Percentiles rank a stretch among this genome's conserved stretches.
Conservation (phyloP, 2,329 filamentous ascomycete species). For the Immersiporthe knoxdaviesiana region DNA sequence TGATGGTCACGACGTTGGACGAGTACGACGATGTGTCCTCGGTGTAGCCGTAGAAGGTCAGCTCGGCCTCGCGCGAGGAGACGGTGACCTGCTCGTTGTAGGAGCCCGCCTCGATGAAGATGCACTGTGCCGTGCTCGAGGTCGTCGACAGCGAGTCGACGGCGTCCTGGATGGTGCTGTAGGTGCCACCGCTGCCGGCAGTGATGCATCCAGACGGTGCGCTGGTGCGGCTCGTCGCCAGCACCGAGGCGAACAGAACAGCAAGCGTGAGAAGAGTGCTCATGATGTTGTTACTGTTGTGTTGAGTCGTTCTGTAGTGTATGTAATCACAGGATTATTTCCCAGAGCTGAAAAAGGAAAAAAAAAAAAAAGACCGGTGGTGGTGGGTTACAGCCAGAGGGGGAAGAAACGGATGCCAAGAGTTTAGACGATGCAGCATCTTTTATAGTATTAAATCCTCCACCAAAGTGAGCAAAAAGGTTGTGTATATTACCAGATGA, state of each 20-base stretch:
- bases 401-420: not conserved
- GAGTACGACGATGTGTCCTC: slow-evolving; percentile 53
- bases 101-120: slow-evolving; percentile 65
- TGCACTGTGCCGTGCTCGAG: slow-evolving; percentile 54
- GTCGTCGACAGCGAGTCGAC: slow-evolving; percentile 60
- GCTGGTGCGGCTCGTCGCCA: slow-evolving; percentile 41
- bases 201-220: slow-evolving; percentile 54
- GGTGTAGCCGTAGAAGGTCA: slow-evolving; percentile 61
- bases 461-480: not conserved
- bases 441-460: not conserved
- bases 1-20: slow-evolving; percentile 61
- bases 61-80: slow-evolving; percentile 47
- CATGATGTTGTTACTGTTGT: slow-evolving; percentile 19
- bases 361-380: too few species aligned
- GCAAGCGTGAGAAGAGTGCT: slow-evolving; percentile 22
- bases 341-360: too few species aligned
- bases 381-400: not conserved
- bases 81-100: slow-evolving; percentile 66
- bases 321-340: too few species aligned
- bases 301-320: too few species aligned
- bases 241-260: slow-evolving; percentile 23
- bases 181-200: slow-evolving; percentile 46
- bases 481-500: not conserved
- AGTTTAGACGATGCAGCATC: not conserved
- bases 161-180: slow-evolving; percentile 55